Evolutionary conservation across 2,329 filamentous ascomycete genomes (phyloP).

Genomic region (Sporothrix protearum): DNA sequence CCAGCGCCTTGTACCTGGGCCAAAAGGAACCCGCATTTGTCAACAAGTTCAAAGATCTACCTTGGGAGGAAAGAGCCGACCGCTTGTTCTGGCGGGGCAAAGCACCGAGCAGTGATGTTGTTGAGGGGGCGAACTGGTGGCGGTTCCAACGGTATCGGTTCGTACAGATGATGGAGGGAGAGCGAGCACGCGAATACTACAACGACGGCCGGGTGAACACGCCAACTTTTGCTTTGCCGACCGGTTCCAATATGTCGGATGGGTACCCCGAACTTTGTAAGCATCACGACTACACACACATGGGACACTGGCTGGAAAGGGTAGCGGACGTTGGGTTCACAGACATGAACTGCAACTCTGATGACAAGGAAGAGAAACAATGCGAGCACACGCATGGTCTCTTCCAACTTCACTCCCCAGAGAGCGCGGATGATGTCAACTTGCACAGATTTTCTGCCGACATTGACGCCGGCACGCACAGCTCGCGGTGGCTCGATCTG

Average conservation of each 20-base stretch:
- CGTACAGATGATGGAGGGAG: slow-evolving; percentile 64
- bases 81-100: slow-evolving; percentile 61
- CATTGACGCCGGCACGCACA: slow-evolving; percentile 65
- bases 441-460: slow-evolving; percentile 63
- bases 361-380: no score
- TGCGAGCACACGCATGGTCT: no score
- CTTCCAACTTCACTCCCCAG: no score
- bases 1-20: slow-evolving; percentile 59
- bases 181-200: slow-evolving; percentile 50
- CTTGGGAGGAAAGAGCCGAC: slow-evolving; percentile 57
- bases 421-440: slow-evolving; percentile 37
- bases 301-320: slow-evolving; percentile 40
- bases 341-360: slow-evolving; percentile 37
- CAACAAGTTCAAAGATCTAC: slow-evolving; percentile 54
- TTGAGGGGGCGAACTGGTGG: slow-evolving; percentile 56
- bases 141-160: slow-evolving; percentile 68
- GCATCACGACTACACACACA: slow-evolving; percentile 35
- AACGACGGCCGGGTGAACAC: slow-evolving; percentile 36
- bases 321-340: slow-evolving; percentile 47
- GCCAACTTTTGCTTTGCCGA: slow-evolving; percentile 49
- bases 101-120: slow-evolving; percentile 54
- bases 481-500: slow-evolving; percentile 59
- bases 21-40: slow-evolving; percentile 35
- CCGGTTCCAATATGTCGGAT: not conserved
- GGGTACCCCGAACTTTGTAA: slow-evolving; percentile 42